Conservation (phyloP, 225 moss, liverwort and hornwort species). For the Ulota crispa region DNA sequence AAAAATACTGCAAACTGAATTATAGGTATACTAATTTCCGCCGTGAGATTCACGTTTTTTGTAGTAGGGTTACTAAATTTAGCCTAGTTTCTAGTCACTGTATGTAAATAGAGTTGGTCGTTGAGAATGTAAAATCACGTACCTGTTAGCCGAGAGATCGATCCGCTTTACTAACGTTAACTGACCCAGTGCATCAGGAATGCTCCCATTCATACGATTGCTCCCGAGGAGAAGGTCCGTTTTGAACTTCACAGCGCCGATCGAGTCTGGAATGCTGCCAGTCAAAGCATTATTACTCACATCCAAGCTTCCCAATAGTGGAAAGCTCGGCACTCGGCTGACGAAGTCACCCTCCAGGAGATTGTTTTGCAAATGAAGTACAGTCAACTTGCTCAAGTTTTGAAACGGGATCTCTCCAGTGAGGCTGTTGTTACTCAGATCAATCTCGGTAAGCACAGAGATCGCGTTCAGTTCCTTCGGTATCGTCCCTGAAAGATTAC, state of each 20-base stretch:
- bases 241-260: conserved; percentile 22
- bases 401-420: conserved; percentile 31
- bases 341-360: conserved; percentile 41
- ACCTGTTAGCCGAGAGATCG: conserved; percentile 50
- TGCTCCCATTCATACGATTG: conserved; percentile 39
- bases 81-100: too few relatives aligned
- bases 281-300: conserved; percentile 37
- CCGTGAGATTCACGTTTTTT: too few relatives aligned
- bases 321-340: conserved; percentile 4
- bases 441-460: conserved; percentile 22
- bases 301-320: conserved; percentile 30
- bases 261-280: conserved; percentile 39
- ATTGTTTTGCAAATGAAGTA: conserved; percentile 46
- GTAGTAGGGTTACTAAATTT: too few relatives aligned
- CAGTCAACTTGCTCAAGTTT: conserved; percentile 20
- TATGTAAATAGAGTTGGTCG: not conserved
- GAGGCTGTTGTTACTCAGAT: conserved; percentile 46
- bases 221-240: conserved; percentile 31
- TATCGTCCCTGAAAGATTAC: conserved; percentile 22
- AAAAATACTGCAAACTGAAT: too few relatives aligned
- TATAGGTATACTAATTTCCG: too few relatives aligned
- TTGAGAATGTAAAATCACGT: not conserved
- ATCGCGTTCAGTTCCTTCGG: conserved; percentile 27
- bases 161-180: conserved; percentile 35
- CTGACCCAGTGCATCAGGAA: conserved; percentile 34